These are phyloP conservation scores for Gossypium rotundifolium DNA, from an alignment of 345 rosid genomes.

Conservation along the genomic window DNA sequence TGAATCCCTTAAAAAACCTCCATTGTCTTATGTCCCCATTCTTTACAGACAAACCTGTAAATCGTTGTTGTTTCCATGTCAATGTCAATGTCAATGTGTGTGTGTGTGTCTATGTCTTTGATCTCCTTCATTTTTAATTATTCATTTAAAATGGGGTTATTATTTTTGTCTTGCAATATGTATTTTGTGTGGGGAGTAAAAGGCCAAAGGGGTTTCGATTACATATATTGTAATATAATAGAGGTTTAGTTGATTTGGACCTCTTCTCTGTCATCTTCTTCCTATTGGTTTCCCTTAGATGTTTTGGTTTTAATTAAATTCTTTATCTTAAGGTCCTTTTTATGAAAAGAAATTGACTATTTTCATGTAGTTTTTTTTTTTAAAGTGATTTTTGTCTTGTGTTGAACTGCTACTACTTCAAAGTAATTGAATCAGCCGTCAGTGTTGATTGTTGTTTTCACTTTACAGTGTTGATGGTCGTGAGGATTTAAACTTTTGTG, in stretches of 20 bases:
- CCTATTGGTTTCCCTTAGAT: not conserved
- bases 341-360: not conserved
- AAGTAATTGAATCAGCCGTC: constrained; percentile 6
- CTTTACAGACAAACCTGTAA: not conserved
- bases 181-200: too few relatives aligned
- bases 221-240: not conserved
- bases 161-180: too few relatives aligned
- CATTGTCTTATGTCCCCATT: not conserved
- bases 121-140: not conserved
- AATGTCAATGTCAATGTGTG: too few relatives aligned
- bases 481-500: constrained; percentile 8
- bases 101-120: not conserved
- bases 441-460: constrained; percentile 15
- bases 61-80: not conserved
- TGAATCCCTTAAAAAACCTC: not conserved
- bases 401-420: not conserved
- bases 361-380: not conserved
- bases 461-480: constrained; percentile 5
- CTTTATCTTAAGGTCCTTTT: not conserved
- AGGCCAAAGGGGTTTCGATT: not conserved
- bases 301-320: not conserved
- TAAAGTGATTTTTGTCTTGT: not conserved
- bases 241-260: not conserved
- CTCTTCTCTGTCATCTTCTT: not conserved
- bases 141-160: not conserved